Conservation (phyloP, 257 asterid genomes). For the Lavandula angustifolia region DNA sequence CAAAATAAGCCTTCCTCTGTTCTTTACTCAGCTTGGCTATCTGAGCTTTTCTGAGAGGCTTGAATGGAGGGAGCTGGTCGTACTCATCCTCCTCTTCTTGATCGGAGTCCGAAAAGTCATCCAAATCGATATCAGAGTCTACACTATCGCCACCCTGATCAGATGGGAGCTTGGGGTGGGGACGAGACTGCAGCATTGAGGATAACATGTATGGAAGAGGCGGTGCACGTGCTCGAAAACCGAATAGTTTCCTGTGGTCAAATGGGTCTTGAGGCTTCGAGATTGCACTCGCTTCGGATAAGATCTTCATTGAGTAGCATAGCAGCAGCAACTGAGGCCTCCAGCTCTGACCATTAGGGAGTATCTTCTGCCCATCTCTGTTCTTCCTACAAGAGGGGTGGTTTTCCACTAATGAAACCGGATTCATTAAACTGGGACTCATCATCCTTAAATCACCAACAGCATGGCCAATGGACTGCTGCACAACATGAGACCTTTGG, state of each 20-base stretch:
- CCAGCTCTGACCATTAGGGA: constrained; percentile 95
- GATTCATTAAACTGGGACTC: constrained; percentile 84
- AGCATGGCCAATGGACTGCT: constrained; percentile 86
- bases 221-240: constrained; percentile 77
- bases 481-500: constrained; percentile 90
- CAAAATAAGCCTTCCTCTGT: constrained; percentile 86
- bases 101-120: constrained; percentile 76
- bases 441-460: constrained; percentile 84
- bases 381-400: constrained; percentile 85
- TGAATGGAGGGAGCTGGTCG: constrained; percentile 96
- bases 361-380: constrained; percentile 88
- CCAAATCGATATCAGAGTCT: constrained; percentile 90
- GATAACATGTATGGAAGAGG: constrained; percentile 95
- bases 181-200: constrained; percentile 87
- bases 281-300: constrained; percentile 69
- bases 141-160: constrained; percentile 75
- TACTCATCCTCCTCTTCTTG: constrained; percentile 89
- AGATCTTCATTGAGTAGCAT: constrained; percentile 85
- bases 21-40: constrained; percentile 67
- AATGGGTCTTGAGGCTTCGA: constrained; percentile 78
- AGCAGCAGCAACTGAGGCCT: constrained; percentile 81
- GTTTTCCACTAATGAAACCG: constrained; percentile 88
- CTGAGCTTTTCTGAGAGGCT: constrained; percentile 79
- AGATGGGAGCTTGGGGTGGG: constrained; percentile 84
- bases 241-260: constrained; percentile 77